A percentile compares a stretch with the other conserved stretches of the same genome.
These are phyloP conservation scores for Trypanosoma vivax DNA, from an alignment of 208 protist species.

Conservation along the genomic window DNA sequence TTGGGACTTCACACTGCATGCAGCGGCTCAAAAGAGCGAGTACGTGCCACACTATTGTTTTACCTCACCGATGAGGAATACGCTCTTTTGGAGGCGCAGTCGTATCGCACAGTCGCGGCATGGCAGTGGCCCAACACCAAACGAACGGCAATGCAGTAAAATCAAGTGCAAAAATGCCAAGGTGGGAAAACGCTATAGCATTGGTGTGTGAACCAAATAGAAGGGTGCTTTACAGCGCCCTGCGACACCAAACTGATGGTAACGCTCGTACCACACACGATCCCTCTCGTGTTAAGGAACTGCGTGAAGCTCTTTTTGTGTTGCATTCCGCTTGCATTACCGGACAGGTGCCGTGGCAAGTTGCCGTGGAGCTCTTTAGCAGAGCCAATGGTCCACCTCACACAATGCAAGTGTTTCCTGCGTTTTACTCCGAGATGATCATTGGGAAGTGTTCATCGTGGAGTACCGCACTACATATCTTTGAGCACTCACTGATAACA, in stretches of 20 bases:
- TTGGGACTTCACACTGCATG: not conserved
- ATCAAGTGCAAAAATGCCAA: not conserved
- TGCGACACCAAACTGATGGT: not conserved
- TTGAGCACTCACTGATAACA: conserved; percentile 41
- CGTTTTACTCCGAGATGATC: conserved; percentile 33
- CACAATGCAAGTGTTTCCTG: conserved; percentile 39
- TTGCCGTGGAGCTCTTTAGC: conserved; percentile 5
- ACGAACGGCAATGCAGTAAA: too few species aligned
- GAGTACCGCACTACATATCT: conserved; percentile 20
- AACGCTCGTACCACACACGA: too few species aligned
- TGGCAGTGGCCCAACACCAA: too few species aligned
- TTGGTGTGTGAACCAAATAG: not conserved
- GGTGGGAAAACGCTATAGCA: conserved; percentile 6
- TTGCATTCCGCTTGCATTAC: conserved; percentile 8
- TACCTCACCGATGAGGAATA: conserved; percentile 9
- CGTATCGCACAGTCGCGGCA: too few species aligned
- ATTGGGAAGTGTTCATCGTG: conserved; percentile 27
- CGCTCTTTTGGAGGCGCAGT: too few species aligned
- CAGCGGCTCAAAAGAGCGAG: not conserved
- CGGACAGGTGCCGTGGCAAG: conserved; percentile 4
- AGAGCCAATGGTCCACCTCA: conserved; percentile 29
- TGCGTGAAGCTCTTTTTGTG: conserved; percentile 2
- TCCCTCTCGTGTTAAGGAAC: not conserved
- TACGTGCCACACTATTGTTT: conserved; percentile 9
- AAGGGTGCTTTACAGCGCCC: not conserved